Evolutionary conservation across 2,329 filamentous ascomycete species (phyloP), one percentile per base, ranked within the genome.

Genomic region (Apiospora pterosperma): DNA sequence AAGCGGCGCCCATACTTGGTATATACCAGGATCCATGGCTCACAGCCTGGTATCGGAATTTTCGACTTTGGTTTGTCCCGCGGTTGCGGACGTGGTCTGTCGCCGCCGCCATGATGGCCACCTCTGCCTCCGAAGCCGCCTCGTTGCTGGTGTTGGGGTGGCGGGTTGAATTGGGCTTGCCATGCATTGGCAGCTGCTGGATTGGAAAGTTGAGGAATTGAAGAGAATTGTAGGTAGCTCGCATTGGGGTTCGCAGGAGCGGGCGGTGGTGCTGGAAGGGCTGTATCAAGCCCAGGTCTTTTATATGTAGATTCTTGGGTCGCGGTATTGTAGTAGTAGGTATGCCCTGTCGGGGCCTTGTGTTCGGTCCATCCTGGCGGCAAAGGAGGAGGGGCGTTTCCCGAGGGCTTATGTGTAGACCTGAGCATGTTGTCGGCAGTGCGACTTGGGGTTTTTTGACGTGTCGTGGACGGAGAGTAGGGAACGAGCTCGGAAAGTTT

Each of bases 321-420:
- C 63, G 85, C 82, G 58, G 88, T 82, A 79, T 97, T 90, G 81
- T 96, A 96, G 78, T 94, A 97, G 80, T 97, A 97, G 34, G 85
- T 84, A 77, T 97, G 93, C 5, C 93, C 93, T 61, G 90, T 90
- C 6, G 93, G 94, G 62, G 94, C 93, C 78, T 90, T 94, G 79
- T 97, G 93, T 77, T 97, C 92, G n/a, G 91, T 92, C 94, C 94
- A 97, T 68, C 92, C 93, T 52, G 89, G 83, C 34, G 89, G 90
- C 0, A 97, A 82, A 39, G 91, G 87, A 58, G 86, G 82, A 41
- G 79, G 75, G 21, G 79, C 66, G 63, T 76, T 75, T 59, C 79
- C 71, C 11, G 85, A 84, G 25, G 88, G 83, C 66, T 86, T 88
- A 77, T 94, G 88, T n/a, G 92, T 94, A 23, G 90, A 92, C 74